These are phyloP conservation scores for Leptoxyphium fumago DNA, from an alignment of 2,329 filamentous ascomycete species.

Conservation along the genomic window DNA sequence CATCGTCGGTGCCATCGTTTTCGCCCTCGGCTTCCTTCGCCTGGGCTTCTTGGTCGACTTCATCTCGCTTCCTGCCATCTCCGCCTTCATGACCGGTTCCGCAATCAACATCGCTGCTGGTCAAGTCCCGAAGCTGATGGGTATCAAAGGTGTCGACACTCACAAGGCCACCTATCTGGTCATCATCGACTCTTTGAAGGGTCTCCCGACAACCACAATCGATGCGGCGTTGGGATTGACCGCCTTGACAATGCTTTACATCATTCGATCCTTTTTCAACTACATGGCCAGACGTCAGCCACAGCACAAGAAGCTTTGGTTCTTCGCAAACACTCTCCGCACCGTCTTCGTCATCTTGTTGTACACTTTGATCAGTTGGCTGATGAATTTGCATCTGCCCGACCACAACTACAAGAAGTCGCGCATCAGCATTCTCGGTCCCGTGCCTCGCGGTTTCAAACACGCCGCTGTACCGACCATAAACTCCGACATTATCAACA, in stretches of 20 bases:
- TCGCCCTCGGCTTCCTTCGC: constrained; percentile 62
- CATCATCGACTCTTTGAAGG: constrained; percentile 67
- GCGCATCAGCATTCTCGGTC: constrained; percentile 42
- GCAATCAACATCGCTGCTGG: constrained; percentile 77
- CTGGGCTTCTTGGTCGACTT: constrained; percentile 85
- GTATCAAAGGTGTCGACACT: constrained; percentile 59
- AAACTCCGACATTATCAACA: constrained; percentile 48
- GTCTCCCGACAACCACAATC: constrained; percentile 50
- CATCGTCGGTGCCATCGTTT: constrained; percentile 62
- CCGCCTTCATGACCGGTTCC: constrained; percentile 93
- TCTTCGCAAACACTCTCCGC: constrained; percentile 81
- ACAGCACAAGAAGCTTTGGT: constrained; percentile 56
- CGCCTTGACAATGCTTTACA: constrained; percentile 62
- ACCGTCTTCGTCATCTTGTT: constrained; percentile 84
- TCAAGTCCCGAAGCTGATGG: constrained; percentile 70
- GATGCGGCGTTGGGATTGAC: constrained; percentile 84
- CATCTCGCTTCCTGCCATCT: constrained; percentile 79
- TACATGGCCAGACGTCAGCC: constrained; percentile 55
- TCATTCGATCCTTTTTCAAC: constrained; percentile 53
- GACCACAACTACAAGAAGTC: constrained; percentile 9
- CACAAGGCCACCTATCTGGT: constrained; percentile 67
- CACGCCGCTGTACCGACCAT: constrained; percentile 60
- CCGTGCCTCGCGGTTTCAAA: constrained; percentile 74
- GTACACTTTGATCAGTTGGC: constrained; percentile 81
- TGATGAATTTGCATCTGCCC: constrained; percentile 54